Evolutionary conservation across 306 rosid genomes (phyloP).

Genomic region (Malus orientalis): DNA sequence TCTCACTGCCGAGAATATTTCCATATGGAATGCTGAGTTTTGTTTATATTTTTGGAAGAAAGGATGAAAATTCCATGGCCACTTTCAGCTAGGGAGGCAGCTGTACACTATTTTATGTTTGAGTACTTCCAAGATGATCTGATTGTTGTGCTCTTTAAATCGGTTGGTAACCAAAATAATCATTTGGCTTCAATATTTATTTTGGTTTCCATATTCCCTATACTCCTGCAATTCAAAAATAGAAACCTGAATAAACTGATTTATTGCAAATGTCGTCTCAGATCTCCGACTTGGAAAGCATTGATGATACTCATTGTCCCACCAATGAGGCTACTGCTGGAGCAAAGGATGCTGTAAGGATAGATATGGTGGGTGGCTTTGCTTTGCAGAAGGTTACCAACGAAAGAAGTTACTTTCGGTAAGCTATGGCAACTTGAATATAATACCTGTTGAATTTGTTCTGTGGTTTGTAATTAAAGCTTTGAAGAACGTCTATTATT

Average conservation of each 20-base stretch:
- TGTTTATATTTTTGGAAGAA: constrained; percentile 59
- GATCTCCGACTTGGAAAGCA: constrained; percentile 48
- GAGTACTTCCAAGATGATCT: constrained; percentile 86
- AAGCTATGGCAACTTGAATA: constrained; percentile 16
- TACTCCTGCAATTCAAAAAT: not conserved
- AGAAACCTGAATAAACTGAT: constrained; percentile 14
- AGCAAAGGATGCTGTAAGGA: constrained; percentile 58
- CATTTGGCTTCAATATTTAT: not conserved
- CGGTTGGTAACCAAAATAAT: constrained; percentile 39
- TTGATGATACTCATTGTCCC: constrained; percentile 37
- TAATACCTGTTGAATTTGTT: not conserved
- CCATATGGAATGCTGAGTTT: constrained; percentile 33
- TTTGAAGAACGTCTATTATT: constrained; percentile 19
- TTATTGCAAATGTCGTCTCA: constrained; percentile 24
- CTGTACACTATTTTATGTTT: constrained; percentile 67
- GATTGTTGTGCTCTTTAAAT: constrained; percentile 60
- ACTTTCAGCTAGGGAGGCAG: constrained; percentile 75
- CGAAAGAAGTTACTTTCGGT: constrained; percentile 91
- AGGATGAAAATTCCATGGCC: constrained; percentile 98
- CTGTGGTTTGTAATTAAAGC: not conserved
- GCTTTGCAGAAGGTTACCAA: constrained; percentile 86
- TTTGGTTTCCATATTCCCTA: not conserved
- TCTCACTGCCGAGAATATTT: constrained; percentile 4
- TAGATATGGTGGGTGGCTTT: constrained; percentile 85
- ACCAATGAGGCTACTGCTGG: constrained; percentile 51